These are phyloP conservation scores for Acaromyces ingoldii DNA, from an alignment of 1,284 basidiomycete genomes.

Conservation along the genomic window DNA sequence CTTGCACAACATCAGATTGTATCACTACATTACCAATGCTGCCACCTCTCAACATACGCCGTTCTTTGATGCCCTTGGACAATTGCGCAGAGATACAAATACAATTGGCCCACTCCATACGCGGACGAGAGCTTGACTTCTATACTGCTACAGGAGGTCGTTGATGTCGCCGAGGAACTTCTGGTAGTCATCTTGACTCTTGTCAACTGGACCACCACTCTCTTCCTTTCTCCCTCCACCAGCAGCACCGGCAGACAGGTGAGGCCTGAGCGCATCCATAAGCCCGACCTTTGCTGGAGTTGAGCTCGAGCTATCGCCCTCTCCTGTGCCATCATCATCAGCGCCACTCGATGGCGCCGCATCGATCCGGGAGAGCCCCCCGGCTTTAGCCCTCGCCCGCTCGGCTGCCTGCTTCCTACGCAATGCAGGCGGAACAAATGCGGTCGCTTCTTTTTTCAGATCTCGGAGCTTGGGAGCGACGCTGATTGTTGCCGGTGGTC, in stretches of 20 bases:
- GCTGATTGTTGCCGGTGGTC: slow-evolving; percentile 20
- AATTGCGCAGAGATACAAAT: no score
- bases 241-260: slow-evolving; percentile 2
- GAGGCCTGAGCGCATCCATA: slow-evolving; percentile 16
- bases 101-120: no score
- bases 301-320: neutral
- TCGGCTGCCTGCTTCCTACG: slow-evolving; percentile 33
- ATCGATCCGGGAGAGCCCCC: slow-evolving; percentile 28
- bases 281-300: slow-evolving; percentile 12
- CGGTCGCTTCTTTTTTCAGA: slow-evolving; percentile 41
- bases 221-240: neutral
- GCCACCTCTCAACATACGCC: no score
- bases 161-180: slow-evolving; percentile 22
- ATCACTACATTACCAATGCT: no score
- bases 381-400: slow-evolving; percentile 21
- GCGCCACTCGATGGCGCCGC: slow-evolving; percentile 27
- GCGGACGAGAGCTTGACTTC: no score
- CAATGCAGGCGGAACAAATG: slow-evolving; percentile 43
- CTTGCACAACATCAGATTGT: no score
- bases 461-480: slow-evolving; percentile 47
- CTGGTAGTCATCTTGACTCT: slow-evolving; percentile 18
- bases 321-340: slow-evolving; percentile 4
- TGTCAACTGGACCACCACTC: slow-evolving; percentile 1
- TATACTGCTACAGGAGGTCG: slow-evolving; percentile 26
- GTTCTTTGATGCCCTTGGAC: no score